Percentiles rank a stretch among this genome's conserved stretches.
Conservation (phyloP, 805 yeast species). For the Kazachstania viticola region DNA sequence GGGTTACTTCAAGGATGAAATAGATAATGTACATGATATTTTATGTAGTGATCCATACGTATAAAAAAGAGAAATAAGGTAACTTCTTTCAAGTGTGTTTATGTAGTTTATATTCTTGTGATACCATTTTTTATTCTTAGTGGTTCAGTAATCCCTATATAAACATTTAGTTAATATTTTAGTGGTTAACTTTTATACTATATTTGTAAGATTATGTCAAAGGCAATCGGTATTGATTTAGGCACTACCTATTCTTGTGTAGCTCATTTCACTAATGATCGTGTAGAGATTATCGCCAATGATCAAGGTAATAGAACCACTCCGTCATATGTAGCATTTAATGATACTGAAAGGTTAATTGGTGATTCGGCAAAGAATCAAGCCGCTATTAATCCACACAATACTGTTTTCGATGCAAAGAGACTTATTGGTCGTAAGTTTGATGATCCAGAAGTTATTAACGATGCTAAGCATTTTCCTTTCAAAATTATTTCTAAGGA, state of each 20-base stretch:
- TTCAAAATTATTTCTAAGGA: constrained; percentile 52
- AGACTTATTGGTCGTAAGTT: constrained; percentile 67
- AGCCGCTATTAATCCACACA: constrained; percentile 60
- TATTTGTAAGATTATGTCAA: no score
- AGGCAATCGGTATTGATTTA: constrained; percentile 67
- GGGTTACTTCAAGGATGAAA: no score
- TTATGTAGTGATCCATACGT: no score
- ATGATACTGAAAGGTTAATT: constrained; percentile 29
- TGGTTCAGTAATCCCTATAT: no score
- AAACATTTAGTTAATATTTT: no score
- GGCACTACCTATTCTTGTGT: constrained; percentile 86
- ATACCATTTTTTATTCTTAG: no score
- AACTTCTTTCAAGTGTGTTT: no score
- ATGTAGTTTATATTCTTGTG: no score
- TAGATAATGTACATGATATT: no score
- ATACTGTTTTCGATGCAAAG: constrained; percentile 74
- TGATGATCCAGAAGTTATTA: constrained; percentile 57
- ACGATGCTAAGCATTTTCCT: constrained; percentile 52
- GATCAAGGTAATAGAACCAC: constrained; percentile 69
- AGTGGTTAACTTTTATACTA: no score
- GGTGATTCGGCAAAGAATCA: constrained; percentile 74
- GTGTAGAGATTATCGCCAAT: constrained; percentile 60
- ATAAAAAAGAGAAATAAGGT: no score
- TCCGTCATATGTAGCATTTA: constrained; percentile 65
- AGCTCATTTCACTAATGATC: constrained; percentile 46